phyloP scores from a whole-genome alignment of 2,329 filamentous ascomycete genomes.

The Hyphodiscus sp. region DNA sequence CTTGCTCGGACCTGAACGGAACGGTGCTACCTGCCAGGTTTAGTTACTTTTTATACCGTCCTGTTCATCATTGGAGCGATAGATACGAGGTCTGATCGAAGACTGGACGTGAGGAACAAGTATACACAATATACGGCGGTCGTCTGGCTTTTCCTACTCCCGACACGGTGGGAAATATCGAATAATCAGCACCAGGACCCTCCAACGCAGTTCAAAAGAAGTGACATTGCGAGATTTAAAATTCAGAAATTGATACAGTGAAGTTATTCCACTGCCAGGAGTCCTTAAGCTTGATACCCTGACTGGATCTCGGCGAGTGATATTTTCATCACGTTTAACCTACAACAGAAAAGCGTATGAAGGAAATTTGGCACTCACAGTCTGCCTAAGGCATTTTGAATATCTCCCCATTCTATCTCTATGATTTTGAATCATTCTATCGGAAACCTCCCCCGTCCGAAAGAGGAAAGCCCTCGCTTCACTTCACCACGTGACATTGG shows the following conservation, averaged over 20 bases:
- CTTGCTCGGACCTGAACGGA: slow-evolving; percentile 50
- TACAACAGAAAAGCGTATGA: neutral
- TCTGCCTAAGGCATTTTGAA: neutral
- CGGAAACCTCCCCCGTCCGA: too few relatives aligned
- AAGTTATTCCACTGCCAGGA: neutral
- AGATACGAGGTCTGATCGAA: slow-evolving; percentile 38
- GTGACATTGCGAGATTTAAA: neutral
- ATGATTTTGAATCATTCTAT: too few relatives aligned
- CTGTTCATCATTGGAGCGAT: slow-evolving; percentile 40
- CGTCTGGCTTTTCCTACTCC: too few relatives aligned
- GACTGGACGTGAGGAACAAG: neutral
- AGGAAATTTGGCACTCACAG: neutral
- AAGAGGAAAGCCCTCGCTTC: too few relatives aligned
- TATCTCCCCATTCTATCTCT: too few relatives aligned
- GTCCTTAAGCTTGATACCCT: neutral
- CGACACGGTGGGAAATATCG: too few relatives aligned
- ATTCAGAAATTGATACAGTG: neutral
- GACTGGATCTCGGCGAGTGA: neutral
- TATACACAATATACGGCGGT: too few relatives aligned
- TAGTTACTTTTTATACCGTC: slow-evolving; percentile 46
- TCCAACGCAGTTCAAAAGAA: neutral
- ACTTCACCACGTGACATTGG: too few relatives aligned
- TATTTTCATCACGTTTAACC: neutral
- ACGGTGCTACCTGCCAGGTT: slow-evolving; percentile 41
- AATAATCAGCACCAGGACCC: neutral